These are phyloP conservation scores for Naematelia encephala DNA, from an alignment of 768 basidiomycete genomes.

Conservation along the genomic window DNA sequence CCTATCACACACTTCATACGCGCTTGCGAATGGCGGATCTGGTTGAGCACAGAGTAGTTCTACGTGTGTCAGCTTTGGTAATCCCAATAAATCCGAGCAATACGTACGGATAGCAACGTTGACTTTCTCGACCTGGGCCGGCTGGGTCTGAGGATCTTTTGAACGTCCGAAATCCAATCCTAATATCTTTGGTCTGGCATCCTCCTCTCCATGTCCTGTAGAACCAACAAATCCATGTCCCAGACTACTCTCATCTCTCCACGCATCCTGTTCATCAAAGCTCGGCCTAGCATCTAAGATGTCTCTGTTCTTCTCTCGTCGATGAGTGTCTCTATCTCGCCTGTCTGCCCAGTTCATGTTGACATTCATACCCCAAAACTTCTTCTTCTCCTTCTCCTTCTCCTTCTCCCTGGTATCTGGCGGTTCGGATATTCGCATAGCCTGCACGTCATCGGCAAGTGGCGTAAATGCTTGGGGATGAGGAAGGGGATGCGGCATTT, in stretches of 20 bases:
- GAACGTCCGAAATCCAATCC: conserved; percentile 13
- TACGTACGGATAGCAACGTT: conserved; percentile 40
- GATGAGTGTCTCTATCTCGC: conserved; percentile 9
- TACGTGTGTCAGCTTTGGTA: not conserved
- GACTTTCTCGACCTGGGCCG: conserved; percentile 25
- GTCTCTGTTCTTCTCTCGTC: conserved; percentile 17
- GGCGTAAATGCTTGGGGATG: conserved; percentile 6
- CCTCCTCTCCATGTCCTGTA: conserved; percentile 21
- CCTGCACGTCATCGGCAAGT: conserved; percentile 6
- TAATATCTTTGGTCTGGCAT: conserved; percentile 14
- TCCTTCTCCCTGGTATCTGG: conserved; percentile 24
- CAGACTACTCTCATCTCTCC: conserved; percentile 8
- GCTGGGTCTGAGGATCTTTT: conserved; percentile 5
- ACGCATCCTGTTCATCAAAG: conserved; percentile 3
- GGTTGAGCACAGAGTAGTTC: conserved; percentile 28
- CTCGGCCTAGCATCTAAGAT: conserved; percentile 16
- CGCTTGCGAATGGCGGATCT: conserved; percentile 60
- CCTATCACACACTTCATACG: conserved; percentile 80
- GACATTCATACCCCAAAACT: conserved; percentile 29
- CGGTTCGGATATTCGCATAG: not conserved
- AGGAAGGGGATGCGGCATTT: not conserved
- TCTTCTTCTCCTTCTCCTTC: conserved; percentile 37
- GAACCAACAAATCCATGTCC: conserved; percentile 30
- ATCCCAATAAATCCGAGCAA: not conserved
- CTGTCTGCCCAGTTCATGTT: conserved; percentile 9